Conservation (phyloP, 768 basidiomycete species). For the Coprinopsis sp. region DNA sequence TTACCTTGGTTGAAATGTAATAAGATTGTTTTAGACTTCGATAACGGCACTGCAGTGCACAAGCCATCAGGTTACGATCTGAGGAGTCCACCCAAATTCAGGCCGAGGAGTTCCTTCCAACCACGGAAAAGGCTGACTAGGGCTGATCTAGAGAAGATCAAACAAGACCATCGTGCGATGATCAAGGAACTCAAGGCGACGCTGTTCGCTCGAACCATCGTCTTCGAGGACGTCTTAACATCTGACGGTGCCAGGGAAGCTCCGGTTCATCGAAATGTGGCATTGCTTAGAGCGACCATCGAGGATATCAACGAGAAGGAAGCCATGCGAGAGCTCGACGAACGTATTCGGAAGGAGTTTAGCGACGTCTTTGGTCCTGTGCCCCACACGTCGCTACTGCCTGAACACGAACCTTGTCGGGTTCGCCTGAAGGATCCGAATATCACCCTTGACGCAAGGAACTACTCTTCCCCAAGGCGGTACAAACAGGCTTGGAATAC, state of each 20-base stretch:
- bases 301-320: background rate
- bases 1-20: slow-evolving; percentile 24
- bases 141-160: too few species aligned
- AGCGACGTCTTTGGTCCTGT: slow-evolving; percentile 22
- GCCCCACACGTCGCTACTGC: slow-evolving; percentile 23
- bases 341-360: slow-evolving; percentile 12
- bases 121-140: too few species aligned
- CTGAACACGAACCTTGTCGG: slow-evolving; percentile 15
- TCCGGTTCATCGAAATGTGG: too few species aligned
- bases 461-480: slow-evolving; percentile 17
- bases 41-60: background rate
- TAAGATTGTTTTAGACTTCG: background rate
- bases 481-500: slow-evolving; percentile 23
- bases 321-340: background rate
- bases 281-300: too few species aligned
- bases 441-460: slow-evolving; percentile 13
- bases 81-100: background rate
- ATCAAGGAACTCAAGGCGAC: too few species aligned
- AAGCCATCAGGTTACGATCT: background rate
- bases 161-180: too few species aligned
- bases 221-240: too few species aligned
- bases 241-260: too few species aligned
- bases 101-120: background rate
- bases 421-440: slow-evolving; percentile 25
- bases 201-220: too few species aligned